Evolutionary conservation across 2,329 filamentous ascomycete species (phyloP).

Genomic region (Sporothrix curviconia): DNA sequence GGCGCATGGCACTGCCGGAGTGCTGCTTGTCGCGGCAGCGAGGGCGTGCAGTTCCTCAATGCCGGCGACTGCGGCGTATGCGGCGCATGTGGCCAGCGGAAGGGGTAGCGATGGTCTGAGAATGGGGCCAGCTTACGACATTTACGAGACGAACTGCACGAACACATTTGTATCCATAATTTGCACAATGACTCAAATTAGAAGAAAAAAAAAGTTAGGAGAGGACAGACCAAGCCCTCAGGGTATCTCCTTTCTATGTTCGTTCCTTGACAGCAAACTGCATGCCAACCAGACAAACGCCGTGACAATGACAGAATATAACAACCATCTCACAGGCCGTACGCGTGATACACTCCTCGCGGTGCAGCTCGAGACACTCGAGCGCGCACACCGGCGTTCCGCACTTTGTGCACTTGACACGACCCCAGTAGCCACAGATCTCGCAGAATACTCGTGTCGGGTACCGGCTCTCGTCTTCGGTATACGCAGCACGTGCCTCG

Average conservation of each 20-base stretch:
- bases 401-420: conserved; percentile 69
- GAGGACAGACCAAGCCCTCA: neutral
- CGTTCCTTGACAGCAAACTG: neutral
- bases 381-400: conserved; percentile 71
- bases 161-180: neutral
- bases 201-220: neutral
- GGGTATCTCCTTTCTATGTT: neutral
- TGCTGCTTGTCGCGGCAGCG: conserved; percentile 45
- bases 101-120: neutral
- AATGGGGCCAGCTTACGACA: neutral
- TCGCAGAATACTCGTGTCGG: conserved; percentile 65
- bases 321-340: conserved; percentile 37
- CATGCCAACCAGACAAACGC: neutral
- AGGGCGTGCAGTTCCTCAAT: conserved; percentile 56
- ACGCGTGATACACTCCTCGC: conserved; percentile 63
- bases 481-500: conserved; percentile 36
- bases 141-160: no score
- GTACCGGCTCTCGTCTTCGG: conserved; percentile 28
- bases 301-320: neutral
- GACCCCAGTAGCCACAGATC: conserved; percentile 76
- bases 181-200: neutral
- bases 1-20: conserved; percentile 59
- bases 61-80: conserved; percentile 63
- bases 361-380: conserved; percentile 65
- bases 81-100: conserved; percentile 55